A percentile compares a stretch with the other conserved stretches of the same genome.
Evolutionary conservation across 2,329 filamentous ascomycete species (phyloP).

Genomic region (Ophiostoma triangulosporum): DNA sequence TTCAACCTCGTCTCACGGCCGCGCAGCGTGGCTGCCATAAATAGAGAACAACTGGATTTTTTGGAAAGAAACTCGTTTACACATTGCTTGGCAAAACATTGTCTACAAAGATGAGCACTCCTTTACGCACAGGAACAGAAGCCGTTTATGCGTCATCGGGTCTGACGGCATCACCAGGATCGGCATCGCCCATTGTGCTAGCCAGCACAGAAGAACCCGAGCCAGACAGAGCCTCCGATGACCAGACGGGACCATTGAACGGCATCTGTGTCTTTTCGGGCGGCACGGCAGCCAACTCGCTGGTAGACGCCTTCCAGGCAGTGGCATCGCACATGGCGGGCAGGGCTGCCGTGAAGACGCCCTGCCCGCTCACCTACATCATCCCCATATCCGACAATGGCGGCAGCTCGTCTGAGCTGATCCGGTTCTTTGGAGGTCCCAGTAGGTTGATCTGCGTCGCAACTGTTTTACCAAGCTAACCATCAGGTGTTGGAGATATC

Average conservation of each 20-base stretch:
- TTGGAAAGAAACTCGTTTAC: too few species aligned
- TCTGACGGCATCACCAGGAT: not conserved
- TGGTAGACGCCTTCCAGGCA: constrained; percentile 77
- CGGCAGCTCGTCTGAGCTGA: constrained; percentile 83
- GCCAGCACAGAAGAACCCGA: not conserved
- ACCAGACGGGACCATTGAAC: not conserved
- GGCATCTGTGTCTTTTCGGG: constrained; percentile 81
- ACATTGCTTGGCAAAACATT: too few species aligned
- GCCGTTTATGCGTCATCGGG: not conserved
- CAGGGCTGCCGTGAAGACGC: constrained; percentile 10
- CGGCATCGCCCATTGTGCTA: constrained; percentile 2
- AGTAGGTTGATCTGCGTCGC: constrained; percentile 40
- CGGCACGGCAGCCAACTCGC: constrained; percentile 83
- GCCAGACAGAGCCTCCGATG: not conserved
- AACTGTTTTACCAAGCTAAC: constrained; percentile 1
- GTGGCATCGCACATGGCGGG: constrained; percentile 28
- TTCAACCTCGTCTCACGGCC: not conserved
- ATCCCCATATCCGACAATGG: constrained; percentile 96
- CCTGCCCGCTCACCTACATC: constrained; percentile 63
- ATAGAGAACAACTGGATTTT: too few species aligned
- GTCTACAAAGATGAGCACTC: not conserved
- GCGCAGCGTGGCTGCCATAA: too few species aligned
- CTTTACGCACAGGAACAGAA: not conserved
- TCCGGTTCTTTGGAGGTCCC: constrained; percentile 86
- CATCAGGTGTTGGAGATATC: constrained; percentile 49